These are phyloP conservation scores for Solanum hybrid DNA, from an alignment of 305 asterid species.

Conservation along the genomic window DNA sequence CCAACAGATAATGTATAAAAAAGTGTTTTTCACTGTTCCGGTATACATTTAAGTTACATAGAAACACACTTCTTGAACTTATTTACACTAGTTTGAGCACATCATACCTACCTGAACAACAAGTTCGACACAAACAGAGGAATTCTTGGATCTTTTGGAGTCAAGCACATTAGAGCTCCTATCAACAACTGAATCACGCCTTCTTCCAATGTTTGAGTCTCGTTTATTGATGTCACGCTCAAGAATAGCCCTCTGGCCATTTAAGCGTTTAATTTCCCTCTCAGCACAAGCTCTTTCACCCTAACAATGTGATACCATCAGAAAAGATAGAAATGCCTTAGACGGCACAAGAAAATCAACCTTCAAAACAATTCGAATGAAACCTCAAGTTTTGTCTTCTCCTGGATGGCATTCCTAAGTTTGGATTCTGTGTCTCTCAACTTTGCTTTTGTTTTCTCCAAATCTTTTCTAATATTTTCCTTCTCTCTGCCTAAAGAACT, in stretches of 20 bases:
- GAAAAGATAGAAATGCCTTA: background rate
- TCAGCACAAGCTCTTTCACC: slow-evolving; percentile 84
- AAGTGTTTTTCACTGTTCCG: background rate
- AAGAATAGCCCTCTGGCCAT: slow-evolving; percentile 64
- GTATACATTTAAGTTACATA: background rate
- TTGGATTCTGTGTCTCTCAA: slow-evolving; percentile 77
- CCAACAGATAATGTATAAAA: background rate
- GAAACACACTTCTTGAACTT: background rate
- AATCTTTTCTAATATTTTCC: slow-evolving; percentile 75
- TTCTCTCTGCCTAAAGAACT: slow-evolving; percentile 75
- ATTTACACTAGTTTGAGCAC: background rate
- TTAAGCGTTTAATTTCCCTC: slow-evolving; percentile 68
- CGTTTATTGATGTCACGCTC: slow-evolving; percentile 86
- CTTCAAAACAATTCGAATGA: slow-evolving; percentile 1
- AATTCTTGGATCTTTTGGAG: slow-evolving; percentile 44
- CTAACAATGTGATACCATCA: slow-evolving; percentile 25
- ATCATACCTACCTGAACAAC: slow-evolving; percentile 35
- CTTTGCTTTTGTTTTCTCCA: slow-evolving; percentile 78
- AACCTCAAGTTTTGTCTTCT: slow-evolving; percentile 96
- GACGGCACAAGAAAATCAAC: slow-evolving; percentile 10
- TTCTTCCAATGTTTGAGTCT: slow-evolving; percentile 54
- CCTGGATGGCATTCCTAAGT: slow-evolving; percentile 78
- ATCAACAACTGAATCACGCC: slow-evolving; percentile 49
- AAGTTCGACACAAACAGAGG: slow-evolving; percentile 37
- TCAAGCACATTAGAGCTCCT: slow-evolving; percentile 59